These are phyloP conservation scores for Aspergillus chevalieri DNA, from an alignment of 2,329 filamentous ascomycete species.

Conservation along the genomic window DNA sequence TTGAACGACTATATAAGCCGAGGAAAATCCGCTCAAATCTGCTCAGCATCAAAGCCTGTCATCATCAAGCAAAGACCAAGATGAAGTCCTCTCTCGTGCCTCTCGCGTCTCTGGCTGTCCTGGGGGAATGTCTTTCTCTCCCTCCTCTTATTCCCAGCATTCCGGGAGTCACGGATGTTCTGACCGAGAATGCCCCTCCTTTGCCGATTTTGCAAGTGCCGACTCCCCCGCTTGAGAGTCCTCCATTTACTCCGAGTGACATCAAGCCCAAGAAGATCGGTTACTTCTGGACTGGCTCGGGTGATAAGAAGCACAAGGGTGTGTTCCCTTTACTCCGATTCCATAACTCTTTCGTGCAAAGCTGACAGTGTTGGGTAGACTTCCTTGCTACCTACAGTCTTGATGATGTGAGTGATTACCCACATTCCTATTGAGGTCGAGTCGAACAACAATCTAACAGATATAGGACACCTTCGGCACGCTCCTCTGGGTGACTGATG, in stretches of 20 bases:
- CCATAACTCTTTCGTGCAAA: not conserved
- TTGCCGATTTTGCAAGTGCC: conserved; percentile 55
- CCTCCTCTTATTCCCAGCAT: conserved; percentile 55
- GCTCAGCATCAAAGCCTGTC: conserved; percentile 7
- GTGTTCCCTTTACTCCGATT: not conserved
- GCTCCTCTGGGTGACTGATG: conserved; percentile 53
- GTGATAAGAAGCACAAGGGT: conserved; percentile 53
- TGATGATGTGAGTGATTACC: conserved; percentile 45
- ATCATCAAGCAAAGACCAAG: conserved; percentile 3
- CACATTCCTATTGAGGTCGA: not conserved
- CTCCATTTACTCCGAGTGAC: conserved; percentile 48
- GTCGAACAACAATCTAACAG: not conserved
- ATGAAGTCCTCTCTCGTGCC: conserved; percentile 14
- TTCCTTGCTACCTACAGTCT: conserved; percentile 55
- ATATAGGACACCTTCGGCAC: conserved; percentile 54
- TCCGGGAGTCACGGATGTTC: conserved; percentile 53
- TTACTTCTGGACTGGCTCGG: conserved; percentile 58
- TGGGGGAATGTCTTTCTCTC: conserved; percentile 29
- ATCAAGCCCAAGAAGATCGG: conserved; percentile 62
- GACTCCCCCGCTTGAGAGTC: conserved; percentile 52
- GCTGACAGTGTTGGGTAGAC: conserved; percentile 25
- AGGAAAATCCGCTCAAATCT: conserved; percentile 11
- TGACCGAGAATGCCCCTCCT: conserved; percentile 47
- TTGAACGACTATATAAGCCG: conserved; percentile 10
- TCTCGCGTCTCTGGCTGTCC: conserved; percentile 12